Percentiles rank a stretch among this genome's conserved stretches.
Conservation (phyloP, 768 basidiomycete genomes). For the Amanita molliuscula region DNA sequence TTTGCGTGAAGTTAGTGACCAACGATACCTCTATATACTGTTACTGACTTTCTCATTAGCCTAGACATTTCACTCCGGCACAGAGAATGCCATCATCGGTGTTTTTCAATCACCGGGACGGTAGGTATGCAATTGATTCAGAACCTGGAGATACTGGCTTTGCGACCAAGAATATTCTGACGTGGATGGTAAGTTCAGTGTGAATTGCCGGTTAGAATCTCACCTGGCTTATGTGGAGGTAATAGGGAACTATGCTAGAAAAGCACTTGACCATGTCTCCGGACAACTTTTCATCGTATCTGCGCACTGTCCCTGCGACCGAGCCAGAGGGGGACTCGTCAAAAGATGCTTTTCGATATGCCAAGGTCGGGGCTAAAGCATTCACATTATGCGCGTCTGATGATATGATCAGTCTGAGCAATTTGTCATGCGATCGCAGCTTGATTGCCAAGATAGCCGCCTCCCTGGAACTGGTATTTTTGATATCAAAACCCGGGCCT, state of each 20-base stretch:
- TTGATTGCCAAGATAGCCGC: conserved; percentile 75
- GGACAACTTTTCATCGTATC: conserved; percentile 48
- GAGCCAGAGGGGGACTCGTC: conserved; percentile 21
- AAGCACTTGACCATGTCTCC: conserved; percentile 69
- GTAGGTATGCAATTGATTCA: conserved; percentile 59
- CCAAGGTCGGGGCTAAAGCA: conserved; percentile 42
- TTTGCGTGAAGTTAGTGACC: conserved; percentile 37
- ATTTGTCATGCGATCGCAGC: conserved; percentile 90
- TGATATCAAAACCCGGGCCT: conserved; percentile 93
- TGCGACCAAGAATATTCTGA: conserved; percentile 58
- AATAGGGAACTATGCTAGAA: conserved; percentile 81
- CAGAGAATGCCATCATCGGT: conserved; percentile 72
- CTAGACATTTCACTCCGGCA: conserved; percentile 60
- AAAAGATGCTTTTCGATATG: conserved; percentile 78
- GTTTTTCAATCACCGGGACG: conserved; percentile 51
- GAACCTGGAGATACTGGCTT: conserved; percentile 28
- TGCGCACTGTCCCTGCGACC: conserved; percentile 27
- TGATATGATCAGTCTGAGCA: conserved; percentile 30
- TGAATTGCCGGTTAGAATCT: not conserved
- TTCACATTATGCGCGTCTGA: not conserved
- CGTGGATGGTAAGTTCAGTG: conserved; percentile 50
- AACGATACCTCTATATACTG: not conserved
- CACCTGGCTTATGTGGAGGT: not conserved
- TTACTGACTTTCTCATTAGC: conserved; percentile 23
- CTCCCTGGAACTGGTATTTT: conserved; percentile 89